Evolutionary conservation across 257 asterid genomes (phyloP), one percentile per base, ranked within the genome.

Genomic region (Hygrophila difformis): DNA sequence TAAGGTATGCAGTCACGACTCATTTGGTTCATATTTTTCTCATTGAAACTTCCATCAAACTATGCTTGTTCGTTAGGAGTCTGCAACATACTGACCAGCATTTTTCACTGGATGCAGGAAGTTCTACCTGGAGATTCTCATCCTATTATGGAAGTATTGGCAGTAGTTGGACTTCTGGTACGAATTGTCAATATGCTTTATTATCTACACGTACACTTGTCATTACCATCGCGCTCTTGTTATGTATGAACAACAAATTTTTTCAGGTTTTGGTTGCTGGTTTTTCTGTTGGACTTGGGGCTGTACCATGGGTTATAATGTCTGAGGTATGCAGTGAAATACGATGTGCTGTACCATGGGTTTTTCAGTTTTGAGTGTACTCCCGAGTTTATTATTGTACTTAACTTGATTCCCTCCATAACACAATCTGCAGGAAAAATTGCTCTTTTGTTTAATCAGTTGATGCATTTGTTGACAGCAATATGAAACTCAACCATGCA

Each of bases 221-320:
- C n/a, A n/a, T n/a, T n/a, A n/a, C n/a, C n/a, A n/a, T n/a, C n/a
- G n/a, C n/a, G n/a, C n/a, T n/a, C n/a, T n/a, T n/a, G n/a, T n/a
- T n/a, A n/a, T 40, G 28, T 35, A 23, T n/a, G n/a, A n/a, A n/a
- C n/a, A n/a, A n/a, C n/a, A n/a, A n/a, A n/a, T 50, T 66, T 68
- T 42, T 36, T 18, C 75, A 87, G 97, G 55, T 67, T 18, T 55
- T 84, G 76, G 93, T 80, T 69, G 70, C 74, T 59, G 94, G 83
- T 50, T 87, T 87, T 57, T 85, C 87, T 22, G 45, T 74, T 8
- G 97, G 97, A 48, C 77, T 87, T 53, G 94, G 94, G 55, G 80
- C 80, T 61, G 68, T 87, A 36, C 94, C 97, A 6, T 87, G 94
- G 94, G 53, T 87, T 51, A 83, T 83, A 60, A 83, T 87, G 97